Evolutionary conservation across 2,329 filamentous ascomycete genomes (phyloP).

Genomic region (Fusarium tjaetaba): DNA sequence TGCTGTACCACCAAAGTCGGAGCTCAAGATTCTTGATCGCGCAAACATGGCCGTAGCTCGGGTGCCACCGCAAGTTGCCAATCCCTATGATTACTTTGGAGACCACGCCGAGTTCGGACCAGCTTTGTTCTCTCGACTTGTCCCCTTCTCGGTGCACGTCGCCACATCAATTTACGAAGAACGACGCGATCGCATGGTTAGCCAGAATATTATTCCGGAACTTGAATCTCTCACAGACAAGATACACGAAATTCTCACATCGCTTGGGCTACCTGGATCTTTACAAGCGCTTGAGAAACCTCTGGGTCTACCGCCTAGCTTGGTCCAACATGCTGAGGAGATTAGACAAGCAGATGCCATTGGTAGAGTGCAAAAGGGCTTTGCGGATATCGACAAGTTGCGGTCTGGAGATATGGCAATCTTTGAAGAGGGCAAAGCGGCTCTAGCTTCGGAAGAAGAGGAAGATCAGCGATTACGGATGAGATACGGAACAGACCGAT

Average conservation of each 20-base stretch:
- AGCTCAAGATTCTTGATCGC: constrained; percentile 84
- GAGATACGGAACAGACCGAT: constrained; percentile 88
- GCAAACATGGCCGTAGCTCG: constrained; percentile 87
- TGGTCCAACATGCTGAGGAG: constrained; percentile 92
- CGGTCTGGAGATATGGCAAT: constrained; percentile 79
- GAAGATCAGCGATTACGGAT: constrained; percentile 81
- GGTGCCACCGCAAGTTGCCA: constrained; percentile 82
- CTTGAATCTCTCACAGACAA: constrained; percentile 83
- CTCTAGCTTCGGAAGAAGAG: constrained; percentile 80
- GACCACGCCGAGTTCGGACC: constrained; percentile 83
- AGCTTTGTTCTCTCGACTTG: constrained; percentile 88
- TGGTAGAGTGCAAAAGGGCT: constrained; percentile 77
- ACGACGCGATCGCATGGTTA: constrained; percentile 87
- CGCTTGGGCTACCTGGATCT: constrained; percentile 88
- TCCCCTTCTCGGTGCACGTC: constrained; percentile 94
- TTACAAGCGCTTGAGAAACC: constrained; percentile 96
- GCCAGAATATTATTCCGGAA: constrained; percentile 85
- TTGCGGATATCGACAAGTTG: constrained; percentile 91
- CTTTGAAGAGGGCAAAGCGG: constrained; percentile 84
- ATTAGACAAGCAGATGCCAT: constrained; percentile 90
- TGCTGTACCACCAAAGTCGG: constrained; percentile 86
- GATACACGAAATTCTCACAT: constrained; percentile 81
- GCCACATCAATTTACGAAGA: constrained; percentile 97
- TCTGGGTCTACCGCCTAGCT: constrained; percentile 83
- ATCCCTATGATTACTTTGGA: constrained; percentile 82